Evolutionary conservation across 169 alveolate genomes (phyloP).

Genomic region (Babesia ovata): DNA sequence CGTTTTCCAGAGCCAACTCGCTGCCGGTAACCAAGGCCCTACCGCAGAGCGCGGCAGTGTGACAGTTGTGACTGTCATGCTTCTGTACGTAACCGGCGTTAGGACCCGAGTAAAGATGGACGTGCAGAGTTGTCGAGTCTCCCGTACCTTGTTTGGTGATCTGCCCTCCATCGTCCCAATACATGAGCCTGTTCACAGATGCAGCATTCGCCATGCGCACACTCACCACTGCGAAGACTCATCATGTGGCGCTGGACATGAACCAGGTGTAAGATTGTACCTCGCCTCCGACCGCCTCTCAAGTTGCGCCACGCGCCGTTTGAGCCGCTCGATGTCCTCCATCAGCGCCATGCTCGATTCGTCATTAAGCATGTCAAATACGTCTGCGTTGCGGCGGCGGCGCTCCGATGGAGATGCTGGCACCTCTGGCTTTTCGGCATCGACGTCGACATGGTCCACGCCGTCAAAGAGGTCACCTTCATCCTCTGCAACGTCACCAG

Average conservation of each 20-base stretch:
- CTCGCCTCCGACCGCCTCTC: conserved; percentile 16
- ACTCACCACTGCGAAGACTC: conserved; percentile 53
- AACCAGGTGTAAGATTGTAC: conserved; percentile 46
- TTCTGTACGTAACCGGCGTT: conserved; percentile 47
- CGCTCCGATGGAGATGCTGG: not conserved
- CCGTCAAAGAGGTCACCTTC: conserved; percentile 21
- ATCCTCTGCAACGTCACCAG: conserved; percentile 20
- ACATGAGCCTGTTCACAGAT: conserved; percentile 23
- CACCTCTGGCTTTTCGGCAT: not conserved
- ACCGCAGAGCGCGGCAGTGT: conserved; percentile 39
- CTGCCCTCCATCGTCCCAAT: conserved; percentile 66
- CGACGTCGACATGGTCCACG: not conserved
- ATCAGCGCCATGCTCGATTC: conserved; percentile 18
- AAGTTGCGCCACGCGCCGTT: conserved; percentile 39
- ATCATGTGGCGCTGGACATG: conserved; percentile 64
- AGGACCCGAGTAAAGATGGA: conserved; percentile 65
- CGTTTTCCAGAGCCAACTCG: conserved; percentile 14
- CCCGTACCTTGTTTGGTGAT: conserved; percentile 45
- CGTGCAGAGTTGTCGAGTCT: conserved; percentile 41
- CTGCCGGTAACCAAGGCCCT: conserved; percentile 48
- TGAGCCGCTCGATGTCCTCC: conserved; percentile 36
- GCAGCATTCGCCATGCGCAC: not conserved
- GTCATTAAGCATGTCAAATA: conserved; percentile 4
- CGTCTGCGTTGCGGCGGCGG: conserved; percentile 1
- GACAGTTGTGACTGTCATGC: conserved; percentile 64